Evolutionary conservation across 2,329 filamentous ascomycete genomes (phyloP).

Genomic region (Ascochyta clinopodiicola): DNA sequence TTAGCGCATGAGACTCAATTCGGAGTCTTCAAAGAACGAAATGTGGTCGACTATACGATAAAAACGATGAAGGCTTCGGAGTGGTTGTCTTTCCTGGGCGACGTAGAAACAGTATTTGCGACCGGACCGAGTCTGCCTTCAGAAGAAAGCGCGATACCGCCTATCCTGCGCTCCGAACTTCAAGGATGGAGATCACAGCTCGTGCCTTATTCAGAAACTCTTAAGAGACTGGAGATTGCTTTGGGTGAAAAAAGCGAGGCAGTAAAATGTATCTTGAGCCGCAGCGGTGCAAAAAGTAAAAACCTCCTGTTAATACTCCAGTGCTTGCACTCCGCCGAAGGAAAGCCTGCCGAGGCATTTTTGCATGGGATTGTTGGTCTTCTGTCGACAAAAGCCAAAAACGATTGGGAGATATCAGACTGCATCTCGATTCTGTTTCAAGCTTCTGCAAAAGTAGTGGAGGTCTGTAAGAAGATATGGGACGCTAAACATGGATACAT

Average conservation of each 20-base stretch:
- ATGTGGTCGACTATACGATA: conserved; percentile 23
- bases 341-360: conserved; percentile 21
- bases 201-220: conserved; percentile 6
- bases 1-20: conserved; percentile 16
- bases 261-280: conserved; percentile 25
- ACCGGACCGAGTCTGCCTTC: not conserved
- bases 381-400: conserved; percentile 15
- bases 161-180: conserved; percentile 15
- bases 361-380: conserved; percentile 29
- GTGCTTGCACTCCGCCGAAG: conserved; percentile 16
- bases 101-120: conserved; percentile 28
- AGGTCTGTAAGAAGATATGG: conserved; percentile 33
- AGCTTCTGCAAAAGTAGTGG: conserved; percentile 21
- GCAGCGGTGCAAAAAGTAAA: conserved; percentile 16
- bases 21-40: not conserved
- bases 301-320: conserved; percentile 25
- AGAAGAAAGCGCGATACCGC: conserved; percentile 14
- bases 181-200: not conserved
- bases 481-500: conserved; percentile 26
- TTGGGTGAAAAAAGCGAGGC: conserved; percentile 11
- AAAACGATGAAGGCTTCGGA: conserved; percentile 25
- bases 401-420: conserved; percentile 22
- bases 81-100: conserved; percentile 32
- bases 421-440: conserved; percentile 20
- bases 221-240: conserved; percentile 29